Evolutionary conservation across 352 stramenopile genomes (phyloP).

Genomic region (Globisporangium solare): DNA sequence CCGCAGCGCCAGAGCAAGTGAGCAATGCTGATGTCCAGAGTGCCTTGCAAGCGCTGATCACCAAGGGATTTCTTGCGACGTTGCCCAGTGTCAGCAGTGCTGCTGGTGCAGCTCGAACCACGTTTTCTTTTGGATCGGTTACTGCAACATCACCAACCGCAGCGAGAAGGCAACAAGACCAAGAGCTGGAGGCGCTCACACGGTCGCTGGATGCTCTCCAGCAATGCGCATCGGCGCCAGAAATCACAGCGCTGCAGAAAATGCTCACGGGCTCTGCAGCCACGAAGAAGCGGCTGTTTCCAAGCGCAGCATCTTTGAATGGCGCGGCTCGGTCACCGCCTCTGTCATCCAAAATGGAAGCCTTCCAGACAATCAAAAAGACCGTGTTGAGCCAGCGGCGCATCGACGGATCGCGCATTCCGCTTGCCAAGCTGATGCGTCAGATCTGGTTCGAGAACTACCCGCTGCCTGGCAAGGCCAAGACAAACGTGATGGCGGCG

Average conservation of each 20-base stretch:
- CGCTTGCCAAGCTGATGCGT: conserved; percentile 52
- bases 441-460: conserved; percentile 48
- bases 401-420: conserved; percentile 70
- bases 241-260: conserved; percentile 47
- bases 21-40: conserved; percentile 11
- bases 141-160: background rate
- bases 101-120: background rate
- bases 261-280: conserved; percentile 50
- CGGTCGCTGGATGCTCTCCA: conserved; percentile 48
- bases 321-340: background rate
- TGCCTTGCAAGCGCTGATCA: conserved; percentile 6
- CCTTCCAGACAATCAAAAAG: conserved; percentile 36
- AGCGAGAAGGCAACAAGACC: conserved; percentile 8
- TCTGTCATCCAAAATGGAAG: conserved; percentile 27
- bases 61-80: conserved; percentile 8
- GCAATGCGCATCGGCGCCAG: conserved; percentile 35
- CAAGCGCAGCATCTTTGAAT: background rate
- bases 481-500: conserved; percentile 43
- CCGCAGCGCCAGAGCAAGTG: conserved; percentile 1
- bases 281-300: conserved; percentile 9
- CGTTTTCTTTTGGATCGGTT: conserved; percentile 4
- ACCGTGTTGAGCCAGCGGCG: conserved; percentile 56
- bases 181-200: conserved; percentile 16
- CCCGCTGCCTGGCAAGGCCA: conserved; percentile 25
- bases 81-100: background rate